phyloP scores from a whole-genome alignment of 2,329 filamentous ascomycete genomes.

The Botrytis squamosa region DNA sequence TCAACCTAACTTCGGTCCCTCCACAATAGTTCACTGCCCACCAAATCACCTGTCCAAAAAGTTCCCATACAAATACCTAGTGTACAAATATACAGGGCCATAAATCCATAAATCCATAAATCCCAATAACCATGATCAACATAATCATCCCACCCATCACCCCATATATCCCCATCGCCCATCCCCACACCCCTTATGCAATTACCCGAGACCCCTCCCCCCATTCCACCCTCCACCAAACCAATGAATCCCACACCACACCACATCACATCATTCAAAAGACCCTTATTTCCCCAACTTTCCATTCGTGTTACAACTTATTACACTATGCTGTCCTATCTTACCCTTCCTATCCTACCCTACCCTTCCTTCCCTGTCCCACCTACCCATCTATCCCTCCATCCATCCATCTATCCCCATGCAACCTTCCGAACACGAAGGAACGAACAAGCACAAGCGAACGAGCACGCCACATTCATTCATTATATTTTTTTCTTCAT shows the following conservation, averaged over 20 bases:
- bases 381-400: neutral
- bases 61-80: neutral
- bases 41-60: neutral
- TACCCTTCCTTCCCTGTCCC: too few relatives aligned
- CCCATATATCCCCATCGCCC: too few relatives aligned
- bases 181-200: neutral
- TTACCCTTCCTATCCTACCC: neutral
- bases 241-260: neutral
- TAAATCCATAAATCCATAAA: too few relatives aligned
- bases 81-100: too few relatives aligned
- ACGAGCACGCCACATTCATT: too few relatives aligned
- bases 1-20: neutral
- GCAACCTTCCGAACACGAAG: neutral
- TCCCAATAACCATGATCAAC: neutral
- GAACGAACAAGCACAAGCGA: neutral
- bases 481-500: too few relatives aligned
- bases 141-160: neutral
- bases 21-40: neutral
- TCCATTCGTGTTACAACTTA: neutral
- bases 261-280: neutral
- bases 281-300: neutral
- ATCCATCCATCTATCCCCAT: neutral
- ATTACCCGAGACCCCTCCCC: neutral
- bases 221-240: neutral
- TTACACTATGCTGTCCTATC: neutral